Evolutionary conservation across 2,329 filamentous ascomycete species (phyloP), one percentile per base, ranked within the genome.

Genomic region (Trichoderma oligosporum): DNA sequence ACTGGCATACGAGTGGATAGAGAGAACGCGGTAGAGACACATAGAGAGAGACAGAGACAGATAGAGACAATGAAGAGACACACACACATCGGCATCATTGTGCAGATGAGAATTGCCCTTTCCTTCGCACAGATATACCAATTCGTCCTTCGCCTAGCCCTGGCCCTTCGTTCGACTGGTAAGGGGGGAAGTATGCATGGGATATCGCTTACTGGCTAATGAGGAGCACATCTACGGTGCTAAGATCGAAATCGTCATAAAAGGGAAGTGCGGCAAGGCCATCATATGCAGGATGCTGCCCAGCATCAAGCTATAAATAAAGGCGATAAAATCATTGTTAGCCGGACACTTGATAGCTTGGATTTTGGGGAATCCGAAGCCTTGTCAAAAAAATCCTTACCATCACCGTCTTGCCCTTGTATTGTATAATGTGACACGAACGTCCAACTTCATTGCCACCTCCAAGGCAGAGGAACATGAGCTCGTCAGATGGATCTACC

Each of bases 331-430:
- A 14, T 46, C 16, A 18, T 4, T 7, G 8, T 49, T 25, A 49
- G 24, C 7, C 20, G 22, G 14, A 20, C n/a, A 35, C 35, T 35
- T 9, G 25, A 16, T 7, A 46, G 14, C 35, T 24, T 4, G 18
- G n/a, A n/a, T 14, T 29, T 27, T 31, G 27, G 27, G 27, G 27
- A 6, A 31, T 11, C n/a, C n/a, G n/a, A 11, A 11, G 27, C 12
- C 9, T 2, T 12, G 53, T 27, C 33, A 25, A 25, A 48, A 38
- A 1, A 4, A 20, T 57, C 52, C 68, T 66, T 78, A 95, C 91
- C 94, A 99, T 99, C 64, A 99, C 91, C 5, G 93, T 97, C 75
- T 99, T 99, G 61, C 94, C 94, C 76, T 97, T 99, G 82, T 99
- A 99, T 69, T 97, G 91, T 60, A 99, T 86, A 66, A 99, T 96